Evolutionary conservation across 1,284 basidiomycete genomes (phyloP).

Genomic region (Fistulinella staudtii): DNA sequence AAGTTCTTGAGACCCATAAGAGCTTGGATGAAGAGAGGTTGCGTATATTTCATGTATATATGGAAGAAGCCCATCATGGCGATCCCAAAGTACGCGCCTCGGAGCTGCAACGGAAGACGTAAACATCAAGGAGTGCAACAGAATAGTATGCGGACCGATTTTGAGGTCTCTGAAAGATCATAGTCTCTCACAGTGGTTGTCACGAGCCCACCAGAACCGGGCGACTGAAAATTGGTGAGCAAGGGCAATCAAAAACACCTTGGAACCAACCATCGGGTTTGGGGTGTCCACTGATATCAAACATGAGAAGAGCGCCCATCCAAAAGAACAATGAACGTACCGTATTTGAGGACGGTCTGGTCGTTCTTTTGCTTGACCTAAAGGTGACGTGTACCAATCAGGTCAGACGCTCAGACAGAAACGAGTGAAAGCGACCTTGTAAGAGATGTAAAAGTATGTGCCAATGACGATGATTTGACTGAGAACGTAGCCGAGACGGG

Average conservation of each 20-base stretch:
- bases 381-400: conserved; percentile 20
- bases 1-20: conserved; percentile 87
- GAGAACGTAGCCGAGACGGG: conserved; percentile 79
- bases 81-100: conserved; percentile 73
- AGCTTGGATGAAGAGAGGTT: conserved; percentile 88
- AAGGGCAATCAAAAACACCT: background rate
- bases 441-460: conserved; percentile 73
- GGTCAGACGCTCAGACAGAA: background rate
- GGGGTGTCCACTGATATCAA: conserved; percentile 55
- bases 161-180: conserved; percentile 83
- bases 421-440: conserved; percentile 43
- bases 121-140: background rate
- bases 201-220: conserved; percentile 75
- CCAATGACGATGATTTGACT: conserved; percentile 70
- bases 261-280: conserved; percentile 52
- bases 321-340: conserved; percentile 38
- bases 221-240: conserved; percentile 42
- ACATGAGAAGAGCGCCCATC: conserved; percentile 1
- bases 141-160: conserved; percentile 60
- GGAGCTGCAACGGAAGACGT: conserved; percentile 42
- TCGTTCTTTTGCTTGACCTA: conserved; percentile 95
- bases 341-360: conserved; percentile 92
- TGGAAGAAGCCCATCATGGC: conserved; percentile 91
- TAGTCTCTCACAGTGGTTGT: conserved; percentile 95
- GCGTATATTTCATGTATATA: conserved; percentile 84